phyloP scores from a whole-genome alignment of 2,329 filamentous ascomycete genomes.

The Hymenoscyphus occultus region DNA sequence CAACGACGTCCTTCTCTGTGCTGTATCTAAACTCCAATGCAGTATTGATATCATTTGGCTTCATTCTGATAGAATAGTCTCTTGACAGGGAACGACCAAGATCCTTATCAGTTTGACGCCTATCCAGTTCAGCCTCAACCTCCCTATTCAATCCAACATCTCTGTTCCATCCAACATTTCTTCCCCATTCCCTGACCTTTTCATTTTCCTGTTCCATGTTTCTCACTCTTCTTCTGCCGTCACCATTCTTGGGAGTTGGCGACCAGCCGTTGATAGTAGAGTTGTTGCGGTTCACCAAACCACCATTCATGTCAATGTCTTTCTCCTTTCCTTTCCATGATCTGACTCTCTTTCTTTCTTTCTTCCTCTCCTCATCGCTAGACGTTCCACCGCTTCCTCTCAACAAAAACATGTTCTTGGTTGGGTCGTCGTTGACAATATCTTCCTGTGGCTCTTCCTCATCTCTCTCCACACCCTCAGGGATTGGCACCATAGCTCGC shows the following conservation, averaged over 20 bases:
- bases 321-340: not conserved
- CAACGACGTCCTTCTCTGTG: not conserved
- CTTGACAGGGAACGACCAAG: not conserved
- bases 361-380: conserved; percentile 6
- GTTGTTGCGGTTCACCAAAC: not conserved
- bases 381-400: conserved; percentile 8
- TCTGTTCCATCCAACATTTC: not conserved
- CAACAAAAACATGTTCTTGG: not conserved
- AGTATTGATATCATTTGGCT: not conserved
- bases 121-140: not conserved
- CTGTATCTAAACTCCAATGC: not conserved
- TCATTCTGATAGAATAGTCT: not conserved
- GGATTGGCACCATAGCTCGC: conserved; percentile 63
- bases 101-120: not conserved
- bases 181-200: conserved; percentile 2
- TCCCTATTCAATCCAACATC: no score
- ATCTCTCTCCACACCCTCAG: conserved; percentile 57
- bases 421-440: not conserved
- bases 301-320: not conserved
- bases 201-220: not conserved
- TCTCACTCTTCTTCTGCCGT: not conserved
- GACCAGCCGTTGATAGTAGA: not conserved
- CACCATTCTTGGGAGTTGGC: not conserved
- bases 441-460: conserved; percentile 46
- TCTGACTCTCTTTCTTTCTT: not conserved